These are phyloP conservation scores for Mrakia hoshinonis DNA, from an alignment of 768 basidiomycete genomes.

Conservation along the genomic window DNA sequence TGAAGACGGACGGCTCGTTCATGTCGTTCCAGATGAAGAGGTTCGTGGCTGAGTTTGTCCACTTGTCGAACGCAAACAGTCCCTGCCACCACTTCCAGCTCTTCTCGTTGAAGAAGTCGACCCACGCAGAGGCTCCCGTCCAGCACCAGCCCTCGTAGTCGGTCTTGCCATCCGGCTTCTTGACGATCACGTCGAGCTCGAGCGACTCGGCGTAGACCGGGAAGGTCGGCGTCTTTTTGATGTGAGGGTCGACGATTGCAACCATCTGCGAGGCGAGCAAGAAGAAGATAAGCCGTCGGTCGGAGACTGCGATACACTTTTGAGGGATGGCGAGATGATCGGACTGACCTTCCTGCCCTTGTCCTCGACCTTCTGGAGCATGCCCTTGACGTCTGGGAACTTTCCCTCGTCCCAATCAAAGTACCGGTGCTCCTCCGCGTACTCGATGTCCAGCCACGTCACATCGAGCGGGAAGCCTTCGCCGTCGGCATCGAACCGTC, in stretches of 20 bases:
- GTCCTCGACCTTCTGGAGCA: conserved; percentile 81
- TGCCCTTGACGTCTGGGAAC: conserved; percentile 89
- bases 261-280: conserved; percentile 92
- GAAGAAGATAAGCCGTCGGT: background rate
- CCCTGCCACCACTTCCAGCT: conserved; percentile 85
- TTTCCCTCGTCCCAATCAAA: conserved; percentile 89
- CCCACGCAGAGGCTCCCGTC: conserved; percentile 92
- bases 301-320: background rate
- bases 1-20: conserved; percentile 99
- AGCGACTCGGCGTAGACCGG: conserved; percentile 77
- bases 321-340: conserved; percentile 7
- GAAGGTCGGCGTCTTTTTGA: conserved; percentile 71
- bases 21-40: conserved; percentile 99
- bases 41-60: conserved; percentile 57
- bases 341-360: conserved; percentile 66
- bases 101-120: conserved; percentile 88
- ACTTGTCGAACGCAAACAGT: conserved; percentile 59
- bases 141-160: conserved; percentile 99
- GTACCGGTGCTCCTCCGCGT: conserved; percentile 86
- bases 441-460: conserved; percentile 96
- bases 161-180: conserved; percentile 56
- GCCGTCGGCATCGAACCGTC: conserved; percentile 58
- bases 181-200: conserved; percentile 72
- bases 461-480: conserved; percentile 92
- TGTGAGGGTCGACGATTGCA: conserved; percentile 90